phyloP scores from a whole-genome alignment of 306 rosid genomes.

The Spatholobus suberectus region DNA sequence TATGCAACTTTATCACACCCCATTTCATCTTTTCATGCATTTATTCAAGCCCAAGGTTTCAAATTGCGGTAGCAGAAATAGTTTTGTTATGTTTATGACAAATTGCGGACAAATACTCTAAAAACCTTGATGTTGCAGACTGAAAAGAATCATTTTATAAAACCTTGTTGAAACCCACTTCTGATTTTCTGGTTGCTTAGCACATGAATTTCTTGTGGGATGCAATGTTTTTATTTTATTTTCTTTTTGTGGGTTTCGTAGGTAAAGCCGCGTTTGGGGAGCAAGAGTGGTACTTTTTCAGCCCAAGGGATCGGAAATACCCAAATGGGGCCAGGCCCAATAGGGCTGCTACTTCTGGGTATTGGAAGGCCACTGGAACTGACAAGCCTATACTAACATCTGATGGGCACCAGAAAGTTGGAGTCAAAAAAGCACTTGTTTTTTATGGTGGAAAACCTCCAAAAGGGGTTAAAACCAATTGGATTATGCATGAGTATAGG shows the following conservation, averaged over 20 bases:
- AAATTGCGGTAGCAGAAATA: background rate
- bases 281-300: slow-evolving; percentile 56
- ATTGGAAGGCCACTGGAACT: slow-evolving; percentile 60
- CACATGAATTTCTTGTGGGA: background rate
- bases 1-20: slow-evolving; percentile 36
- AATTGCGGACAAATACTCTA: background rate
- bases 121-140: no score
- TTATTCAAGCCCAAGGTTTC: background rate
- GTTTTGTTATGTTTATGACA: no score
- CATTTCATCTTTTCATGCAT: slow-evolving; percentile 26
- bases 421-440: slow-evolving; percentile 54
- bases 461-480: slow-evolving; percentile 55
- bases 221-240: background rate
- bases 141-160: no score
- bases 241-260: background rate
- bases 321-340: slow-evolving; percentile 59
- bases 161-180: background rate
- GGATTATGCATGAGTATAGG: slow-evolving; percentile 60
- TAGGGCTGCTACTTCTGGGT: slow-evolving; percentile 55
- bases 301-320: slow-evolving; percentile 56
- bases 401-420: slow-evolving; percentile 42
- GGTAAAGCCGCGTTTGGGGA: slow-evolving; percentile 55
- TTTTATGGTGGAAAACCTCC: slow-evolving; percentile 58
- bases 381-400: slow-evolving; percentile 51
- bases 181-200: background rate